Evolutionary conservation across 129 eudicot species (phyloP).

Genomic region (sunflower (Helianthus annuus)): HanXRQr2.0-SUNRISE NC_035443.2:166175213-166175712

Average conservation of each 20-base stretch:
- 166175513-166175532: background rate
- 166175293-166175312: background rate
- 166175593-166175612: background rate
- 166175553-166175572: background rate
- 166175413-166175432: background rate
- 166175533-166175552: background rate
- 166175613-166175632: background rate
- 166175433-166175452: background rate
- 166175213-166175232: background rate
- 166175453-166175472: background rate
- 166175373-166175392: background rate
- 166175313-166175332: background rate
- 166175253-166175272: background rate
- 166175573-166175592: constrained; percentile 1
- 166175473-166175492: too few species aligned
- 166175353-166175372: background rate
- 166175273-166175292: background rate
- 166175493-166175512: background rate
- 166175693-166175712: too few species aligned
- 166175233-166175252: background rate
- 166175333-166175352: background rate
- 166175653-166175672: background rate
- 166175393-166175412: constrained; percentile 26
- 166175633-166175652: background rate
- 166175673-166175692: background rate